phyloP scores from a whole-genome alignment of 495 filamentous ascomycete species.

The Penicillium maclennaniae region DNA sequence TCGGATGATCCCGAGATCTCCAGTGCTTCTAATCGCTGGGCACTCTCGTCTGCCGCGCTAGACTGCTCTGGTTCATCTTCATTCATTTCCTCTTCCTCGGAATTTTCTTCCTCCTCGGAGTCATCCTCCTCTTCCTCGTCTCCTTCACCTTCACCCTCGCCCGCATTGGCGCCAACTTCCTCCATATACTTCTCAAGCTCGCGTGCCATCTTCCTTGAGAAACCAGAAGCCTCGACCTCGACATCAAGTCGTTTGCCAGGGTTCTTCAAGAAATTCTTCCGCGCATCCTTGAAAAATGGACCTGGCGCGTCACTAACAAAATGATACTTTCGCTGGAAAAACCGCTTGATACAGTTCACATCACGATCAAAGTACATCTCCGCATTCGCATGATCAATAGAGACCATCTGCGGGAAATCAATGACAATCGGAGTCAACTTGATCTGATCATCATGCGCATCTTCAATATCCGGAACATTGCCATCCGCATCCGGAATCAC shows the following conservation, averaged over 20 bases:
- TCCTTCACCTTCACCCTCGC: conserved; percentile 36
- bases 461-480: conserved; percentile 28
- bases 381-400: conserved; percentile 89
- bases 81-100: conserved; percentile 12
- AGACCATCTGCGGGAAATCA: conserved; percentile 98
- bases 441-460: conserved; percentile 31
- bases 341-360: conserved; percentile 87
- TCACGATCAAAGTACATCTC: conserved; percentile 95
- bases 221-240: conserved; percentile 87
- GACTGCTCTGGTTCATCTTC: conserved; percentile 17
- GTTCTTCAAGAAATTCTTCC: conserved; percentile 64
- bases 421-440: conserved; percentile 69
- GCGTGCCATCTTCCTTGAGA: conserved; percentile 92
- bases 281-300: conserved; percentile 79
- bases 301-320: conserved; percentile 79
- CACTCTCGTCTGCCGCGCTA: conserved; percentile 27
- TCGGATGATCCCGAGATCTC: conserved; percentile 30
- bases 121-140: conserved; percentile 43
- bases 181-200: conserved; percentile 88
- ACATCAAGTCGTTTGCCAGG: conserved; percentile 72
- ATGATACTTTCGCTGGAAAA: conserved; percentile 84
- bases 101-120: conserved; percentile 25
- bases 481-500: conserved; percentile 38
- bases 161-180: conserved; percentile 59
- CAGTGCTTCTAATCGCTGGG: conserved; percentile 31